These are phyloP conservation scores for Colletotrichum lentis DNA, from an alignment of 2,329 filamentous ascomycete species.

Conservation along the genomic window DNA sequence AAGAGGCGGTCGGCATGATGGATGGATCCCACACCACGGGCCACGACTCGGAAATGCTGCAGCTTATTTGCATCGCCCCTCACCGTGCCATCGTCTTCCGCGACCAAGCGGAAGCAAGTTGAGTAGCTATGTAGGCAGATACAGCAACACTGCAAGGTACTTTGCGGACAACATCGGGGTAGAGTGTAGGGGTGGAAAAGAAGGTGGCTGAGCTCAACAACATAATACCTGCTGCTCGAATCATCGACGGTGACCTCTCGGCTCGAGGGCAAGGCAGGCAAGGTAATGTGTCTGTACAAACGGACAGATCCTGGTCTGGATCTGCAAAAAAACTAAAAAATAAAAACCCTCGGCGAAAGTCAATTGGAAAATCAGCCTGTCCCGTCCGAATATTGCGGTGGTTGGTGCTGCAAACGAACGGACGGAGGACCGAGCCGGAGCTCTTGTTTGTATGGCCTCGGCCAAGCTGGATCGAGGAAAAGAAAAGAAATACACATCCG, in stretches of 20 bases:
- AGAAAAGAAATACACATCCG: not conserved
- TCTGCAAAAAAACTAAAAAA: not conserved
- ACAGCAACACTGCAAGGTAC: constrained; percentile 11
- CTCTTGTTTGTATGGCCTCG: constrained; percentile 1
- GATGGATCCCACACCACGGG: constrained; percentile 26
- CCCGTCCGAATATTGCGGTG: constrained; percentile 34
- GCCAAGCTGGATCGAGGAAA: not conserved
- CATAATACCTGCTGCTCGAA: not conserved
- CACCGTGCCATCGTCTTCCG: constrained; percentile 26
- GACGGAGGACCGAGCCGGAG: not conserved
- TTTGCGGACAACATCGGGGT: constrained; percentile 1
- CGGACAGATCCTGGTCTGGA: not conserved
- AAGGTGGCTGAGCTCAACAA: constrained; percentile 14
- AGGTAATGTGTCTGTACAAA: not conserved
- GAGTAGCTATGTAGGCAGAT: not conserved
- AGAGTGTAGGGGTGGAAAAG: not conserved
- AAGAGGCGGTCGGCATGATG: constrained; percentile 37
- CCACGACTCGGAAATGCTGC: constrained; percentile 30
- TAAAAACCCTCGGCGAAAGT: not conserved
- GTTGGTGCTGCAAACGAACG: constrained; percentile 25
- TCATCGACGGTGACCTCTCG: not conserved
- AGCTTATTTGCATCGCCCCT: constrained; percentile 20
- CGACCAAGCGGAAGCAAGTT: not conserved
- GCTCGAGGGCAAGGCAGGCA: not conserved
- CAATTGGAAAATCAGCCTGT: constrained; percentile 8